phyloP scores from a whole-genome alignment of 2,329 filamentous ascomycete genomes.

The Aspergillus awamori region DNA sequence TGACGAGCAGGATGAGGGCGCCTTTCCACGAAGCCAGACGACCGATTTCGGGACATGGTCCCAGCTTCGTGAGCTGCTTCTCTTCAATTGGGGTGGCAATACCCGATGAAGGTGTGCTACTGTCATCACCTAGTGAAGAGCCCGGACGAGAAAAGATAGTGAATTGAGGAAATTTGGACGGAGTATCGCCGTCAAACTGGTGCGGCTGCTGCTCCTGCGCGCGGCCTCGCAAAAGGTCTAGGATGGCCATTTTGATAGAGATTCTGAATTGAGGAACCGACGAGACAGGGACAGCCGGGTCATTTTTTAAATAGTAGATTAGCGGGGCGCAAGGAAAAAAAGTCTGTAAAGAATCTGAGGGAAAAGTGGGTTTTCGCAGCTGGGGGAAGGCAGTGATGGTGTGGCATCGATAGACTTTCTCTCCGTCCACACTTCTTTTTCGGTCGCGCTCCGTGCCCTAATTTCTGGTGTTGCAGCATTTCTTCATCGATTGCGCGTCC shows the following conservation, averaged over 20 bases:
- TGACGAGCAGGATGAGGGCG: slow-evolving; percentile 42
- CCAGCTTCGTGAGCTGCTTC: slow-evolving; percentile 24
- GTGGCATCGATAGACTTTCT: neutral
- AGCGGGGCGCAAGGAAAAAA: slow-evolving; percentile 1
- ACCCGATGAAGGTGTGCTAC: slow-evolving; percentile 19
- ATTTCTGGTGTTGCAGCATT: slow-evolving; percentile 4
- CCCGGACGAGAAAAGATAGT: slow-evolving; percentile 19
- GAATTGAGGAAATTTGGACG: slow-evolving; percentile 20
- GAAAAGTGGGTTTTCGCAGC: neutral
- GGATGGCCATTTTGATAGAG: slow-evolving; percentile 5
- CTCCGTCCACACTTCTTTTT: neutral
- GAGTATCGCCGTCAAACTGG: neutral
- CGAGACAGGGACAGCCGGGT: neutral
- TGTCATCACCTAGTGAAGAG: slow-evolving; percentile 12
- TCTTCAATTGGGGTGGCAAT: slow-evolving; percentile 23
- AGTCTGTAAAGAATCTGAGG: slow-evolving; percentile 7
- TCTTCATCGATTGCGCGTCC: slow-evolving; percentile 6
- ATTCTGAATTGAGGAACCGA: neutral
- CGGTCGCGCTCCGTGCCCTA: slow-evolving; percentile 2
- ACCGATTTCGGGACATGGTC: slow-evolving; percentile 35
- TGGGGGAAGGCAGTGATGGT: neutral
- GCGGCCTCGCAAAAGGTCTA: slow-evolving; percentile 9
- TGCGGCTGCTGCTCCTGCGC: neutral
- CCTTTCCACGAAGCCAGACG: slow-evolving; percentile 44
- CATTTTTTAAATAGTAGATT: slow-evolving; percentile 8